Base-by-base conservation (phyloP, 2,329 filamentous ascomycete genomes). In the Alternaria tenuissima region DNA sequence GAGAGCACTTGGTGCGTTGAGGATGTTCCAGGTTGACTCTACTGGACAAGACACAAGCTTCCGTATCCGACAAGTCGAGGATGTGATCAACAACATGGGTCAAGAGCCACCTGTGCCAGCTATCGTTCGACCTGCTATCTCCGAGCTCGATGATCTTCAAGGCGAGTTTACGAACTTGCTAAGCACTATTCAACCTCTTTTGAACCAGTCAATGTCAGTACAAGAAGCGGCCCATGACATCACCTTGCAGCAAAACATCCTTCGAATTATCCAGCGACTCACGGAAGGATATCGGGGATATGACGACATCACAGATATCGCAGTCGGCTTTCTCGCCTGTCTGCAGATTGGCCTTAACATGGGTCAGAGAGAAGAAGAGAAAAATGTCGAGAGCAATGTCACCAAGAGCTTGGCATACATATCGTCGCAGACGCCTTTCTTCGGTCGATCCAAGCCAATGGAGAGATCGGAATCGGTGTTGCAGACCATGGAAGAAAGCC, bases 91-190 rank as follows among this genome's bases (percentile, higher is more conserved):
- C 5, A 81, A 81, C 4, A 79, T 96, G 59, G 93, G 92, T 0
- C 82, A 86, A 28, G 87, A 89, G 9, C 91, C 92, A 0, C 81
- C 86, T 20, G 83, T 86, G 8, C 86, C 89, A 8, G 82, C 87
- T 14, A 88, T 97, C 20, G 93, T 89, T 72, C 86, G 94, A 26
- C 93, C 93, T 0, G 79, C 84, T 12, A 77, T 80, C 1, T 93
- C 91, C 0, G 86, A 92, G 67, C 83, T 96, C 11, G 81, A 84
- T 55, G 82, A 89, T 43, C 81, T 98, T 4, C 93, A 97, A 68
- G 90, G 90, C 8, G 93, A 97, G 68, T 94, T 98, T 70, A 87
- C 85, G 53, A 94, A 91, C 62, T 80, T 96, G 26, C 80, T 96
- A 41, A 75, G 71, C 12, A 68, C 78, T 26, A 66, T 78, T 20